Evolutionary conservation across 1,139 yeast species (phyloP), one percentile per base, ranked within the genome.

Genomic region (Petasospora rhodanensis): DNA sequence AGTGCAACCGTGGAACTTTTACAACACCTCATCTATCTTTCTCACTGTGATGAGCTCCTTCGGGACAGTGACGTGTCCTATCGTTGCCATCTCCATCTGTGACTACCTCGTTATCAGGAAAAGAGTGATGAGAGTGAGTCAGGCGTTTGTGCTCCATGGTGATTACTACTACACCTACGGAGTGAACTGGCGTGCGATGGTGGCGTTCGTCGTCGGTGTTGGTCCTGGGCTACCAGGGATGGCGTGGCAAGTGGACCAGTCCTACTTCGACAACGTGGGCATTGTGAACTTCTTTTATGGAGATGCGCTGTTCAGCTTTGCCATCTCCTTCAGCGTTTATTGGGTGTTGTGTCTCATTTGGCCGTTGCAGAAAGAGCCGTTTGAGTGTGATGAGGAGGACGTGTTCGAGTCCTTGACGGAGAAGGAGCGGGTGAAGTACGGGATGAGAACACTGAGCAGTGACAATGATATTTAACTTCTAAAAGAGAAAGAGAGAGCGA

Each of bases 201-300:
- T 59, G 8, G 62, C 70, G 5, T 66, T 68, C 59, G 46, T 59
- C 4, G 46, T 55, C 14, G 69, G 67, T 18, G 55, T 59, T 47
- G 56, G 58, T 2, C 70, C 70, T 23, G 70, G 69, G 28, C 44
- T 68, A 23, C 73, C 73, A 5, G 71, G 73, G 33, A 55, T 61
- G 42, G 62, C 61, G 24, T 57, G 60, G 56, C 52, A 53, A 40
- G 58, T 56, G 7, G 52, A 59, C 22, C 43, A 48, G 18, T 32
- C 42, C 14, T 51, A 46, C 24, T 57, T 64, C 24, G 35, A 28
- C 14, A 53, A 54, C 11, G 22, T 26, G 2, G 74, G 73, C 6
- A 53, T 64, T 11, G 49, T 53, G n/a, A 61, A 64, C 38, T 67
- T 58, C 49, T 68, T 55, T 42, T 55, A 61, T 33, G 71, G 67